These are phyloP conservation scores for Colletotrichum sidae DNA, from an alignment of 2,329 filamentous ascomycete species.

Conservation along the genomic window DNA sequence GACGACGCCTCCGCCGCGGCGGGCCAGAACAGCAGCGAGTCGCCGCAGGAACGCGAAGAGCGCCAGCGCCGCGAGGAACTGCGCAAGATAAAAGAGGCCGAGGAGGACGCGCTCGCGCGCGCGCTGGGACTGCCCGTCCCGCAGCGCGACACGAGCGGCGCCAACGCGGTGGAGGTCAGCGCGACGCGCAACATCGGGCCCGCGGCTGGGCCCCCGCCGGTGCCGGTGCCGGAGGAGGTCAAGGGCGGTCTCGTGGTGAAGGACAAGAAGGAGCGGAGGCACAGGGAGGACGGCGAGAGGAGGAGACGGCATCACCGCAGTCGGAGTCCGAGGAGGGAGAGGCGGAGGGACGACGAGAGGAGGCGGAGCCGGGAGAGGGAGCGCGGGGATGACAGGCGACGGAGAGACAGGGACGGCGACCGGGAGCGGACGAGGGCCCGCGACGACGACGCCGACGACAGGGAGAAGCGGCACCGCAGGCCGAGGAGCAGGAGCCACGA, in stretches of 20 bases:
- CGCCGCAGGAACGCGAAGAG: constrained; percentile 67
- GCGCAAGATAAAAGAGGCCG: constrained; percentile 85
- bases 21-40: constrained; percentile 65
- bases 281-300: constrained; percentile 46
- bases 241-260: constrained; percentile 37
- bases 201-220: constrained; percentile 25
- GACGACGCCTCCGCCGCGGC: constrained; percentile 49
- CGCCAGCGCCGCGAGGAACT: constrained; percentile 81
- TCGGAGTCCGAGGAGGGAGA: constrained; percentile 40
- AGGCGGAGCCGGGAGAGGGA: constrained; percentile 31
- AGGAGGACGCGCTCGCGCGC: constrained; percentile 88
- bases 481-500: not conserved
- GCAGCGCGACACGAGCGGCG: constrained; percentile 66
- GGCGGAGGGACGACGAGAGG: constrained; percentile 43
- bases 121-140: constrained; percentile 85
- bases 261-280: constrained; percentile 40
- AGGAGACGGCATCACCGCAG: constrained; percentile 52
- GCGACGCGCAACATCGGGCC: constrained; percentile 50
- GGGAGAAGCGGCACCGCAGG: constrained; percentile 28
- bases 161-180: constrained; percentile 77
- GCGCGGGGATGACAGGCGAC: constrained; percentile 22
- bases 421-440: constrained; percentile 18
- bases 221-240: constrained; percentile 38
- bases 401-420: constrained; percentile 20
- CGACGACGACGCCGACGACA: constrained; percentile 27